Evolutionary conservation across 345 rosid genomes (phyloP), one percentile per base, ranked within the genome.

Genomic region (Camelina hispida): DNA sequence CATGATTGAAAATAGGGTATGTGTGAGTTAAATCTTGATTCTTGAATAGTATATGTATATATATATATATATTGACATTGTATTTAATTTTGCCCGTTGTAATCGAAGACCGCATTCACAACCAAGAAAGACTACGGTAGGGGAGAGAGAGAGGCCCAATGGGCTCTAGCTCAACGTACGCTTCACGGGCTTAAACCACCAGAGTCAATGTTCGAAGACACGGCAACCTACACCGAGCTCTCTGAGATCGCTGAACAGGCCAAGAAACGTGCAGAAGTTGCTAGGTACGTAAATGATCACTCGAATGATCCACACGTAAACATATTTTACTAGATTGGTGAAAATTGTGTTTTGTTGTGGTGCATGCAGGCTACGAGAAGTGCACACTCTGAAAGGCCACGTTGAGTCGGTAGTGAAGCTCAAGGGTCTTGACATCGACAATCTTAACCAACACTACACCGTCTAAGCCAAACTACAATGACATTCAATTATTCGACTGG

Each of bases 231-330:
- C 81, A 79, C 86, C 5, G 98, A 89, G 67, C 80, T 90, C 52
- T 83, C 93, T 15, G 93, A 90, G 69, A 86, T 93, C 15, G 98
- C 95, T n/a, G 98, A 93, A 72, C 98, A 90, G 48, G 98, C 98
- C n/a, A 89, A 84, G 82, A 85, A 81, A 58, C 91, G 98, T 9
- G 98, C 98, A 14, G 97, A 93, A 82, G 95, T 90, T 18, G 98
- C 97, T 4, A 87, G 97, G 97, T 91, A 69, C 16, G 18, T 13
- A 42, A 47, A 6, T 74, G 56, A 38, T 57, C 35, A 40, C 18
- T 32, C 15, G 0, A 25, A 60, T 59, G 5, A 15, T 51, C 5
- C 16, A 66, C 28, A 30, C 6, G n/a, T 28, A 28, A 37, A 9
- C 15, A 22, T 35, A 0, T 13, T 23, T 10, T n/a, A 60, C 62